Evolutionary conservation across 768 basidiomycete genomes (phyloP).

Genomic region (Boletus sensibilis): DNA sequence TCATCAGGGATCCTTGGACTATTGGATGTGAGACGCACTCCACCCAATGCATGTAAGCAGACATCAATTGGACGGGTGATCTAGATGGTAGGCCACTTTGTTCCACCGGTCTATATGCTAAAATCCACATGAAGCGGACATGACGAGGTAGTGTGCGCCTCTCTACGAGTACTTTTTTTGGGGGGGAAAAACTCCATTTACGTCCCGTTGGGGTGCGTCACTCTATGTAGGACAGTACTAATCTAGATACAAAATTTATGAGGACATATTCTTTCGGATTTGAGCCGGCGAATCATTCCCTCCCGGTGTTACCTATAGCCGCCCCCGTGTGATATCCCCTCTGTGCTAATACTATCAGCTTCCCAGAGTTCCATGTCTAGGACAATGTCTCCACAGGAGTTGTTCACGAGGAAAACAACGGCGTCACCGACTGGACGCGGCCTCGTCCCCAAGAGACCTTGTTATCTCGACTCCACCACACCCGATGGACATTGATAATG

Average conservation of each 20-base stretch:
- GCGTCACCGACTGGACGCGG: neutral
- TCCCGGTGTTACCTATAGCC: neutral
- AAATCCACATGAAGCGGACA: neutral
- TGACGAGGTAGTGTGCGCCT: neutral
- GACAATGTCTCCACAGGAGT: neutral
- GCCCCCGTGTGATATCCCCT: neutral
- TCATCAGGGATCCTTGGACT: neutral
- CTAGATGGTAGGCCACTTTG: neutral
- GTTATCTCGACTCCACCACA: slow-evolving; percentile 11
- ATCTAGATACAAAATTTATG: neutral
- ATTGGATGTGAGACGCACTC: neutral
- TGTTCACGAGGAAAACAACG: neutral
- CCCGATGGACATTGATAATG: neutral
- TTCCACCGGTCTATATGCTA: neutral
- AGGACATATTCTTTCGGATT: neutral
- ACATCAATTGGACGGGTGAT: neutral
- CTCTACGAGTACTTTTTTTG: neutral
- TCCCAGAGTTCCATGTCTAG: neutral
- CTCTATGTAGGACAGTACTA: neutral
- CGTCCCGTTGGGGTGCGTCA: neutral
- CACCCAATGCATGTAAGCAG: neutral
- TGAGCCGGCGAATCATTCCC: neutral
- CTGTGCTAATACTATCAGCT: neutral
- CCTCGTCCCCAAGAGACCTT: neutral
- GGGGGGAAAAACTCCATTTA: too few relatives aligned